These are phyloP conservation scores for Epichloe sp. DNA, from an alignment of 2,329 filamentous ascomycete genomes.

Conservation along the genomic window DNA sequence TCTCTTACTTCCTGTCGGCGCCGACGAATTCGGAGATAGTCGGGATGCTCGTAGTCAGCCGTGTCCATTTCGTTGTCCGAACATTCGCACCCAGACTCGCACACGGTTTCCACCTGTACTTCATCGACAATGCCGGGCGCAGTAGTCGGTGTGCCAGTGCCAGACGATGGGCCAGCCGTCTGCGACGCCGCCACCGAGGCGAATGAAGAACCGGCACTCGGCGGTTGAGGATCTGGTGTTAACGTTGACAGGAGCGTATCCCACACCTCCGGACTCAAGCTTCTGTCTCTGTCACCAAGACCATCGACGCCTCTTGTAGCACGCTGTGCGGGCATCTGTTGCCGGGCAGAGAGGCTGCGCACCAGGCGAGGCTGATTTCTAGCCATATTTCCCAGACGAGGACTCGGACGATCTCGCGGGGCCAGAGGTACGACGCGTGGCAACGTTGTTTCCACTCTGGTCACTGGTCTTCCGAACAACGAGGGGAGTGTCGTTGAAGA, in stretches of 20 bases:
- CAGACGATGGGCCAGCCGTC: constrained; percentile 29
- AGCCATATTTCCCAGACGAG: not conserved
- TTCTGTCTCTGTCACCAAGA: constrained; percentile 72
- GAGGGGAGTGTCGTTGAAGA: not conserved
- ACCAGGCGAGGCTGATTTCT: not conserved
- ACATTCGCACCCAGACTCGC: constrained; percentile 41
- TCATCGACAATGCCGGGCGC: constrained; percentile 24
- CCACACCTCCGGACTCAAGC: constrained; percentile 69
- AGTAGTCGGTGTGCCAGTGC: constrained; percentile 26
- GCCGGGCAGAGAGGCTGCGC: constrained; percentile 1
- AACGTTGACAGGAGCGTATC: constrained; percentile 70
- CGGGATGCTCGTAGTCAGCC: constrained; percentile 28
- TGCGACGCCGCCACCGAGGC: constrained; percentile 42
- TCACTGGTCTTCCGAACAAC: not conserved
- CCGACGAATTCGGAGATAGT: constrained; percentile 7
- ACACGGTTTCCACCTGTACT: constrained; percentile 25
- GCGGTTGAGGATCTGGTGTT: constrained; percentile 66
- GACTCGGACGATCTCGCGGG: not conserved
- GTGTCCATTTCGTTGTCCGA: constrained; percentile 43
- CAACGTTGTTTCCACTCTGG: not conserved
- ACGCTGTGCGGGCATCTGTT: constrained; percentile 1
- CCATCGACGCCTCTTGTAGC: constrained; percentile 41
- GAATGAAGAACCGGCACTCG: constrained; percentile 74
- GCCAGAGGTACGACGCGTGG: not conserved
- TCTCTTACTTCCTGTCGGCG: constrained; percentile 4